Evolutionary conservation across 1,284 basidiomycete species (phyloP), one percentile per base, ranked within the genome.

Genomic region (Ustilago tritici): DNA sequence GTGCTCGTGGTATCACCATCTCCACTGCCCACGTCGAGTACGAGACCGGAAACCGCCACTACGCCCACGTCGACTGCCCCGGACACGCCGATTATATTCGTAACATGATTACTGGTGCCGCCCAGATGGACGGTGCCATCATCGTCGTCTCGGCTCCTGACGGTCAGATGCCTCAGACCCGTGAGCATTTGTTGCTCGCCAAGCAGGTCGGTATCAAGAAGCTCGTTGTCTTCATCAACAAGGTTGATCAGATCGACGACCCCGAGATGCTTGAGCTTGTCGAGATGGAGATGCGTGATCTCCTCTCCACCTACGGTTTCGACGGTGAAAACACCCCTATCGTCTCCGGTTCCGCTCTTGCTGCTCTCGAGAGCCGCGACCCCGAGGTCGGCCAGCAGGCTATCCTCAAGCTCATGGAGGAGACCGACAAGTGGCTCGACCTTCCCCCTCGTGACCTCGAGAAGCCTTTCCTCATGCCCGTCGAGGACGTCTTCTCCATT

Each of bases 61-160:
- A 99, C 85, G 97, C 96, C 46, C 97, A 99, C 88, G 98, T 99
- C 87, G 97, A 99, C 89, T 99, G 97, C 89, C 96, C 95, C 36
- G 88, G 88, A 78, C 88, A 88, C 87, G 88, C 88, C 67, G 88
- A 88, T 70, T 84, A 83, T 78, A 84, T 87, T 65, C 82, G 84
- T 88, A 98, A 98, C 91, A 99, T 99, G 96, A 99, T 99, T 86
- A 99, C 97, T 74, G 96, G 96, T 89, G 96, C 96, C 66, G 95
- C 97, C 56, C 97, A 99, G 87, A 98, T 99, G 93, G 96, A 98
- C 74, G 88, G 87, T 56, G 87, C 87, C 63, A 88, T 88, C 80
- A 88, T 88, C 58, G 88, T 99, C 81, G 97, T 99, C 46, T 98
- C 97, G 61, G 97, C 97, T 28, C 97, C 95, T 32, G 97, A 99